These are phyloP conservation scores for Rutstroemia sydowiana DNA, from an alignment of 2,329 filamentous ascomycete genomes.

Conservation along the genomic window DNA sequence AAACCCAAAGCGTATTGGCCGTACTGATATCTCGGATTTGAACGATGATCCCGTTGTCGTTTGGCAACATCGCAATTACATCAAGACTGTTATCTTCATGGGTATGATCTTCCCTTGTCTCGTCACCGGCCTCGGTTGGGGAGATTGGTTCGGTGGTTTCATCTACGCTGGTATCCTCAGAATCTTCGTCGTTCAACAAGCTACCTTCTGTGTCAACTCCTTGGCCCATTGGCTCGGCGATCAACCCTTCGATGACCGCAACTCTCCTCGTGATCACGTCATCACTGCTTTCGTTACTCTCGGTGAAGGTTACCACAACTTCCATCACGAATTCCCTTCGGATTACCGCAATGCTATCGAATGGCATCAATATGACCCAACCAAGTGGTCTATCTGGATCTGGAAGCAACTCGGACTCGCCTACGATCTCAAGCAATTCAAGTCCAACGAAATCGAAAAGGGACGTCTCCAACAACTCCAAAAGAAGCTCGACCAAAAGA, in stretches of 20 bases:
- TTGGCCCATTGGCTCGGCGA: conserved; percentile 87
- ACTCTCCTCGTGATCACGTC: conserved; percentile 82
- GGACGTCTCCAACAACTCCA: conserved; percentile 80
- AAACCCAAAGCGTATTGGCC: conserved; percentile 81
- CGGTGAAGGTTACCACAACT: conserved; percentile 89
- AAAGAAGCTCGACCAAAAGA: conserved; percentile 90
- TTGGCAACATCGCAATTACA: conserved; percentile 82
- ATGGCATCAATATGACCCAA: conserved; percentile 89
- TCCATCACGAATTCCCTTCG: conserved; percentile 90
- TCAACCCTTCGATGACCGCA: conserved; percentile 87
- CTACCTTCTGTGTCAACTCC: conserved; percentile 89
- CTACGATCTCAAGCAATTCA: conserved; percentile 85
- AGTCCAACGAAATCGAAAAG: conserved; percentile 87
- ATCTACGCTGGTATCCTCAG: conserved; percentile 80
- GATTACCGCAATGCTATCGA: conserved; percentile 89
- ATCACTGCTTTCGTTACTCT: conserved; percentile 80
- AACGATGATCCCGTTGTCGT: conserved; percentile 81
- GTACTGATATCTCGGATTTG: conserved; percentile 80
- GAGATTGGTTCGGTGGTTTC: conserved; percentile 74
- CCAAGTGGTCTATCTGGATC: conserved; percentile 80
- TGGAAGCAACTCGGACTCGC: conserved; percentile 82
- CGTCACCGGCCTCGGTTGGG: conserved; percentile 71
- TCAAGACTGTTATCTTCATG: conserved; percentile 73
- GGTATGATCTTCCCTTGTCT: conserved; percentile 68
- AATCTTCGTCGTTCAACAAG: conserved; percentile 86